Evolutionary conservation across 371 early-diverging fungal species (phyloP).

Genomic region (Amoeboaphelidium protococcarum): DNA sequence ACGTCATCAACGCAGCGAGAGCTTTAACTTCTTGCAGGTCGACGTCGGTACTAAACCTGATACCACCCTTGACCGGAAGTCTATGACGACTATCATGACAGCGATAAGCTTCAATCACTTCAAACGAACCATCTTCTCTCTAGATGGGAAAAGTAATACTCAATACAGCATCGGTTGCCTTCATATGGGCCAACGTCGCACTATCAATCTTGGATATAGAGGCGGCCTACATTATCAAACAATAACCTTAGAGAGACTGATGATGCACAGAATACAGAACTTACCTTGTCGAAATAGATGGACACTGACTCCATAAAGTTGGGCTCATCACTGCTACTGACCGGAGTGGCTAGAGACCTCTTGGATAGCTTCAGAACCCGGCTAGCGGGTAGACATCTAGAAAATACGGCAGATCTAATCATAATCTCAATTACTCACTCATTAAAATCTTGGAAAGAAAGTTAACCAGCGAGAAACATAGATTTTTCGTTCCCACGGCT

Average conservation of each 20-base stretch:
- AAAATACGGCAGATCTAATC: too few species aligned
- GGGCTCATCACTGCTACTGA: constrained; percentile 1
- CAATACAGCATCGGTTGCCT: constrained; percentile 31
- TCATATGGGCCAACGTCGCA: constrained; percentile 44
- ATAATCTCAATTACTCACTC: too few species aligned
- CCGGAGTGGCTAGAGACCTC: too few species aligned
- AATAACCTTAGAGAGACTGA: too few species aligned
- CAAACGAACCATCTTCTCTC: constrained; percentile 27
- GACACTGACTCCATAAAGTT: constrained; percentile 49
- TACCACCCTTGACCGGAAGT: constrained; percentile 64
- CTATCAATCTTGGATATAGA: constrained; percentile 29
- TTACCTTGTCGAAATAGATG: constrained; percentile 34
- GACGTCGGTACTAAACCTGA: constrained; percentile 48
- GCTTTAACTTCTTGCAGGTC: constrained; percentile 61
- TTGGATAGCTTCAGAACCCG: too few species aligned
- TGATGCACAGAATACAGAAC: too few species aligned
- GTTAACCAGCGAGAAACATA: too few species aligned
- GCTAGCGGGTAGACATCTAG: too few species aligned
- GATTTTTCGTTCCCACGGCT: too few species aligned
- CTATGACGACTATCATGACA: constrained; percentile 70
- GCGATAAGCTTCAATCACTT: constrained; percentile 47
- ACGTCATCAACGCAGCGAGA: constrained; percentile 48
- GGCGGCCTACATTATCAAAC: too few species aligned
- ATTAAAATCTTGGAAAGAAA: too few species aligned
- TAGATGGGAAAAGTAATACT: constrained; percentile 44